These are phyloP conservation scores for Millerozyma acaciae DNA, from an alignment of 805 yeast species.

Conservation along the genomic window DNA sequence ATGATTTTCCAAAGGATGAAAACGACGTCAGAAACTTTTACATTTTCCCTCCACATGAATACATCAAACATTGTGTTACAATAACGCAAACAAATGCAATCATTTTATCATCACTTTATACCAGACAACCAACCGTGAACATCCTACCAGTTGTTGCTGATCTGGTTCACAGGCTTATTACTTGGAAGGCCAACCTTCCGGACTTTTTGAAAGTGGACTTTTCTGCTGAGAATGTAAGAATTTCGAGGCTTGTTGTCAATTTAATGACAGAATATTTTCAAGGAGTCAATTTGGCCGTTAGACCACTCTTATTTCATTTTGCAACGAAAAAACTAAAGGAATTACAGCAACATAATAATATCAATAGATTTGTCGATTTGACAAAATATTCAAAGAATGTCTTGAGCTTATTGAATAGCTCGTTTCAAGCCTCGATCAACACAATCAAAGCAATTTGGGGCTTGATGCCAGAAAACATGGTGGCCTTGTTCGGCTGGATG, in stretches of 20 bases:
- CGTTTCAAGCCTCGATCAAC: slow-evolving; percentile 77
- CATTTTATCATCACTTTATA: slow-evolving; percentile 64
- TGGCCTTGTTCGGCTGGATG: slow-evolving; percentile 85
- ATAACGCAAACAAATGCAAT: slow-evolving; percentile 77
- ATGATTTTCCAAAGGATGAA: slow-evolving; percentile 32
- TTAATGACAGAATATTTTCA: slow-evolving; percentile 81
- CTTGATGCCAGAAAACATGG: slow-evolving; percentile 70
- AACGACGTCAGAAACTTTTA: slow-evolving; percentile 60
- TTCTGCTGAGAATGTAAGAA: slow-evolving; percentile 46
- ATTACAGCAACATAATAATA: slow-evolving; percentile 32
- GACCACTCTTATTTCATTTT: slow-evolving; percentile 74
- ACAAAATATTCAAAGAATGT: slow-evolving; percentile 65
- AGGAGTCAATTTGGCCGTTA: slow-evolving; percentile 73
- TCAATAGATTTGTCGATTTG: slow-evolving; percentile 57
- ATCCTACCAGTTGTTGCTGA: slow-evolving; percentile 71
- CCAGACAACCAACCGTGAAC: slow-evolving; percentile 72
- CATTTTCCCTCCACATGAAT: slow-evolving; percentile 76
- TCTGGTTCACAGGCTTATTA: slow-evolving; percentile 59
- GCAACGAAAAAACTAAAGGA: slow-evolving; percentile 62
- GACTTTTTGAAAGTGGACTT: slow-evolving; percentile 64
- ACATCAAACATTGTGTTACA: slow-evolving; percentile 69
- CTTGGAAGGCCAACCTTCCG: slow-evolving; percentile 67
- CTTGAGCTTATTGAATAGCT: slow-evolving; percentile 65
- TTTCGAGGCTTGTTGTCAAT: slow-evolving; percentile 65
- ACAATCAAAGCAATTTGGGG: slow-evolving; percentile 74